Conservation (phyloP, 2,329 filamentous ascomycete species). For the Moelleriella libera region DNA sequence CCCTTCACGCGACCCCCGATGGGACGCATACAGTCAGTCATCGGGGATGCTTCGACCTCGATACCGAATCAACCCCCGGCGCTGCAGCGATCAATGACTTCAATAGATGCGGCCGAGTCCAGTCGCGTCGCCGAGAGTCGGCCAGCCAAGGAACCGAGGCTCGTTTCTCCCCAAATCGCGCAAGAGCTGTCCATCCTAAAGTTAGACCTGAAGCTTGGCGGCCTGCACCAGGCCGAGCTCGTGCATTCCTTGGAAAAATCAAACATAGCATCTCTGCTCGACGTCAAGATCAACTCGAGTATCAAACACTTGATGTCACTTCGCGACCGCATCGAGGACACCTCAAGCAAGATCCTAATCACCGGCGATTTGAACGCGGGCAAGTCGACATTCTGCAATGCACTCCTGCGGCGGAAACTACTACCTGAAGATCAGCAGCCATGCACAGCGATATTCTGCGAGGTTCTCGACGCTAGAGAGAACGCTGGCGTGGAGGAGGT, state of each 20-base stretch:
- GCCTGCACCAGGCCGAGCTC: constrained; percentile 73
- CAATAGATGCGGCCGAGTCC: constrained; percentile 52
- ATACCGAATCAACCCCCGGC: constrained; percentile 29
- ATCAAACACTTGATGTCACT: constrained; percentile 80
- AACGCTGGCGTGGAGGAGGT: constrained; percentile 90
- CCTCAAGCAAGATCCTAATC: constrained; percentile 88
- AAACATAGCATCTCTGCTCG: constrained; percentile 78
- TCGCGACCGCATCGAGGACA: constrained; percentile 91
- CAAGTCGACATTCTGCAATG: constrained; percentile 98
- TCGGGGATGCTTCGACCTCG: constrained; percentile 29
- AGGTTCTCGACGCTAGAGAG: constrained; percentile 83
- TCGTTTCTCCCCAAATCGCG: constrained; percentile 84
- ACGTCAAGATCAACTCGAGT: constrained; percentile 88
- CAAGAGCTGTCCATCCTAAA: constrained; percentile 95
- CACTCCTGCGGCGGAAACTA: constrained; percentile 81
- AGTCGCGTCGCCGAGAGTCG: constrained; percentile 56
- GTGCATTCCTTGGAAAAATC: constrained; percentile 90
- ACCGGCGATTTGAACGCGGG: constrained; percentile 95
- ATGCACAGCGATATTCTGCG: constrained; percentile 96
- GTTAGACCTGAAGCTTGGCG: constrained; percentile 80
- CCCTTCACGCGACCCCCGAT: constrained; percentile 46
- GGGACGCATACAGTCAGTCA: constrained; percentile 47
- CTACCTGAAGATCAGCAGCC: constrained; percentile 95
- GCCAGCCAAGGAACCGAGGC: constrained; percentile 53
- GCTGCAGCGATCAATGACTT: constrained; percentile 60